These are phyloP conservation scores for Prosopis cineraria DNA, from an alignment of 306 rosid genomes.

Conservation along the genomic window DNA sequence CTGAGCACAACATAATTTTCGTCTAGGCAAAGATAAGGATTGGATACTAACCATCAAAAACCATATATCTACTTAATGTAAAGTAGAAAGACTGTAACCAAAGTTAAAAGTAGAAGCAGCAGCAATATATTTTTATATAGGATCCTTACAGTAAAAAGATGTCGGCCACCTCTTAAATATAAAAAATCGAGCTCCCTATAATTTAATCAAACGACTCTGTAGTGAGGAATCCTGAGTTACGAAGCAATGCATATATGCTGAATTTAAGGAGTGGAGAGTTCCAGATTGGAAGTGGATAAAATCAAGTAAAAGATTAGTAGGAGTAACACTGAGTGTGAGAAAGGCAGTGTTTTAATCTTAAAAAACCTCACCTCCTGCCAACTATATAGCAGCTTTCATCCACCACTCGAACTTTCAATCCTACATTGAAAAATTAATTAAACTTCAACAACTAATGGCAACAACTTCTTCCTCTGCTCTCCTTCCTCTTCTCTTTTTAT, in stretches of 20 bases:
- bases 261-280: slow-evolving; percentile 37
- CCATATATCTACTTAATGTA: neutral
- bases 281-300: neutral
- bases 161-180: neutral
- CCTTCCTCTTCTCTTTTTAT: slow-evolving; percentile 36
- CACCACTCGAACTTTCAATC: neutral
- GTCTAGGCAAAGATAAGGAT: neutral
- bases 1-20: neutral
- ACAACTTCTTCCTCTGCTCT: slow-evolving; percentile 27
- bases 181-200: neutral
- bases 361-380: neutral
- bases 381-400: neutral
- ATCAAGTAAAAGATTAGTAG: slow-evolving; percentile 22
- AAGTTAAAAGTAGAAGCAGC: neutral
- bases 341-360: slow-evolving; percentile 2
- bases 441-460: slow-evolving; percentile 34
- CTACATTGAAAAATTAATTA: neutral
- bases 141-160: neutral
- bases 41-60: neutral
- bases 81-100: neutral
- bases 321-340: slow-evolving; percentile 2
- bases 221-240: slow-evolving; percentile 32
- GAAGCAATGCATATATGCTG: slow-evolving; percentile 64
- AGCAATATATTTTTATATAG: neutral
- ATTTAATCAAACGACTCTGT: neutral